Evolutionary conservation across 2,329 filamentous ascomycete genomes (phyloP).

Genomic region (Dryadomyces quercus-mongolicae): DNA sequence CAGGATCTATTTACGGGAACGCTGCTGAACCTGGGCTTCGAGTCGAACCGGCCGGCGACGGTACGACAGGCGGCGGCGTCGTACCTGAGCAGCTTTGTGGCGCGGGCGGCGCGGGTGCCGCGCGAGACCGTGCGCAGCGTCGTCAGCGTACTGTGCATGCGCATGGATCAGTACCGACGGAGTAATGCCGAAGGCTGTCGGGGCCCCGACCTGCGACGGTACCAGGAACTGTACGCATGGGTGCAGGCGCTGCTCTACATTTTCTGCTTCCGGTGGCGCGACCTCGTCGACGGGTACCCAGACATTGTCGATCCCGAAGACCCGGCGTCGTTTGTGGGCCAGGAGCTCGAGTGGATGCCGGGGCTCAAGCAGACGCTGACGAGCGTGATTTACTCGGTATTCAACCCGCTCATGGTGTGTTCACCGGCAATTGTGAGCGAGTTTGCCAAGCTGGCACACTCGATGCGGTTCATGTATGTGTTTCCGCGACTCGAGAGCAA

Average conservation of each 20-base stretch:
- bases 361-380: slow-evolving; percentile 63
- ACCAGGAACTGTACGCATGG: slow-evolving; percentile 74
- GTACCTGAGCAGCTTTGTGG: slow-evolving; percentile 90
- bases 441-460: slow-evolving; percentile 77
- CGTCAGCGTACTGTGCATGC: slow-evolving; percentile 64
- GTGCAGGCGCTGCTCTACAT: slow-evolving; percentile 88
- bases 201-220: slow-evolving; percentile 75
- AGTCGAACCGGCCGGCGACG: slow-evolving; percentile 57
- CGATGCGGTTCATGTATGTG: slow-evolving; percentile 80
- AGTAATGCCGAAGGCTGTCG: slow-evolving; percentile 63
- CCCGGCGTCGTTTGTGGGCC: slow-evolving; percentile 45
- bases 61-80: slow-evolving; percentile 76
- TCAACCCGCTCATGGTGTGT: slow-evolving; percentile 94
- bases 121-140: slow-evolving; percentile 67
- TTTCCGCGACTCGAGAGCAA: slow-evolving; percentile 83
- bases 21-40: slow-evolving; percentile 60
- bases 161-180: slow-evolving; percentile 63
- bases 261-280: slow-evolving; percentile 96
- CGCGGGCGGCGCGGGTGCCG: slow-evolving; percentile 73
- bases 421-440: slow-evolving; percentile 81
- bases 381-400: slow-evolving; percentile 69
- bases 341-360: slow-evolving; percentile 68
- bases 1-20: slow-evolving; percentile 74
- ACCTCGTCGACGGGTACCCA: slow-evolving; percentile 56
- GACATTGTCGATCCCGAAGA: slow-evolving; percentile 52